Base-by-base conservation (phyloP, 495 filamentous ascomycete species). In the Penicillium chermesinum region DNA sequence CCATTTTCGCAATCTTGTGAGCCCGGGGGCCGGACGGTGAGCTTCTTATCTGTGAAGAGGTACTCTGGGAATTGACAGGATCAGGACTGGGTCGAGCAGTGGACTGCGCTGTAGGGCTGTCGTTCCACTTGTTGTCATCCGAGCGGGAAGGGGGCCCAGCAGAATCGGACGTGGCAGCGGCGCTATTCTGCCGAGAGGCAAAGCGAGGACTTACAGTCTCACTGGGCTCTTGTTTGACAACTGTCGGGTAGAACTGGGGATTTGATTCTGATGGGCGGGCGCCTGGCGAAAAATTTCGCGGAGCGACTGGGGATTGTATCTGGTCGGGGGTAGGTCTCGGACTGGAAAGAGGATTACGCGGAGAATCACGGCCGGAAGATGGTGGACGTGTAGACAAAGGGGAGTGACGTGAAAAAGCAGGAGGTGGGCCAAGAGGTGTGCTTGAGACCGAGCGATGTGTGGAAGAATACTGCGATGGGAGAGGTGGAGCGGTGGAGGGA, bases 391-490 rank as follows among this genome's bases (percentile, higher is more conserved):
- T 35, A 13, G 65, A 63, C 7, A 66, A 65, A 14, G 71, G 62
- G 1, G 71, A 69, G 7, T 64, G 62, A 27, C 62, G 67, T 14
- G 65, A 52, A 14, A 68, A 55, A 12, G 58, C 45, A 32, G 69
- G 61, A 46, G 66, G 70, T 10, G 73, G 76, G 7, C 72, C 74
- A 30, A 77, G 57, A 16, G 74, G 76, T 17, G 76, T 77, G 20
- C 66, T 65, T 21, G 74, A 68, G 17, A 77, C 60, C 14, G 73
- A 76, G 15, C 59, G 58, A 42, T 74, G 70, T 10, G 67, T 58
- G 32, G 61, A 58, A 16, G 70, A 64, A 27, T 72, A 71, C 36
- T 72, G 71, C 21, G 66, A 44, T 8, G 60, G 56, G 27, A 64
- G 63, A 38, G 63, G 43, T 42, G 72, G 73, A 33, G 72, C 45